Evolutionary conservation across 805 yeast species (phyloP).

Genomic region (Cyberlindnera euphorbiiphila): DNA sequence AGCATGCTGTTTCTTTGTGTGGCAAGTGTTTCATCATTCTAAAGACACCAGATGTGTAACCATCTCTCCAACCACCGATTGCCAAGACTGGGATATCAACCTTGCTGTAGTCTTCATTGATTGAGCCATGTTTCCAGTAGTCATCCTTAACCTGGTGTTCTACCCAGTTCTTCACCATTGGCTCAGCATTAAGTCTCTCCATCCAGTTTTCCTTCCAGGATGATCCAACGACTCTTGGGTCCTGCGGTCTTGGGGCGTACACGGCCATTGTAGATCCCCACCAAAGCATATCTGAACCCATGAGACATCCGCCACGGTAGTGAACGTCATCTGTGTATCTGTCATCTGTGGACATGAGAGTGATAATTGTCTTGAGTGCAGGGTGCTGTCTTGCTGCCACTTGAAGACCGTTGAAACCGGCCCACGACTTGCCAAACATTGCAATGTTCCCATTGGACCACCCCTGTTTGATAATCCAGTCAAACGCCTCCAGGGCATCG

Average conservation of each 20-base stretch:
- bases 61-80: constrained; percentile 47
- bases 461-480: constrained; percentile 37
- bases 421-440: constrained; percentile 49
- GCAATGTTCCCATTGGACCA: constrained; percentile 46
- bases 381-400: constrained; percentile 45
- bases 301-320: constrained; percentile 42
- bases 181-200: constrained; percentile 34
- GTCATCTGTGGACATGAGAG: constrained; percentile 45
- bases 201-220: constrained; percentile 41
- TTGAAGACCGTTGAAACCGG: constrained; percentile 44
- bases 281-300: constrained; percentile 46
- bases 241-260: constrained; percentile 44
- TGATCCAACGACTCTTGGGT: constrained; percentile 37
- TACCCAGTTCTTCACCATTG: constrained; percentile 41
- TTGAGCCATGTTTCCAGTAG: constrained; percentile 46
- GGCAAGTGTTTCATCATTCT: constrained; percentile 40
- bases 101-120: constrained; percentile 37
- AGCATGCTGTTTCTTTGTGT: constrained; percentile 30
- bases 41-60: constrained; percentile 42
- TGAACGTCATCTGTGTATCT: constrained; percentile 47
- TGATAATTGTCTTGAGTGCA: constrained; percentile 40
- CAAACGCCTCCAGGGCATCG: constrained; percentile 40
- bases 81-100: constrained; percentile 42
- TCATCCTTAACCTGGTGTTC: constrained; percentile 42
- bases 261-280: constrained; percentile 47